phyloP scores from a whole-genome alignment of 148 eudicot genomes.

The Cornus controversa region DNA sequence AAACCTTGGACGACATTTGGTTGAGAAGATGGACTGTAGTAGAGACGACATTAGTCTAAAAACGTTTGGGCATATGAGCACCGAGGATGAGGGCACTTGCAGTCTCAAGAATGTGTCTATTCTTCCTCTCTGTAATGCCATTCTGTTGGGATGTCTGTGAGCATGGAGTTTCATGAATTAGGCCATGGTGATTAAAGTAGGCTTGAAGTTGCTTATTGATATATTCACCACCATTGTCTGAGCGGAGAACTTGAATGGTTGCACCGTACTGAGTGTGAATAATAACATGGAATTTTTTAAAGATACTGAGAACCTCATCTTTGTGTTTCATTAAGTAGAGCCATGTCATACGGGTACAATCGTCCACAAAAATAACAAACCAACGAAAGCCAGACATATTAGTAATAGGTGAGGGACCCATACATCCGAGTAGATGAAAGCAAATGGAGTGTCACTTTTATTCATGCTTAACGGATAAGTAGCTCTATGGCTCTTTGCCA shows the following conservation, averaged over 20 bases:
- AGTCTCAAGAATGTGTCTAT: constrained; percentile 13
- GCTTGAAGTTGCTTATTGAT: neutral
- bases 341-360: neutral
- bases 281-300: neutral
- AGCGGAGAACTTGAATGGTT: neutral
- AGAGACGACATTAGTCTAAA: neutral
- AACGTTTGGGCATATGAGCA: neutral
- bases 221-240: constrained; percentile 9
- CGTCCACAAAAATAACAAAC: neutral
- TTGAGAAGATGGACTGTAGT: constrained; percentile 3
- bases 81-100: neutral
- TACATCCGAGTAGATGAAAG: neutral
- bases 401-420: neutral
- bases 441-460: neutral
- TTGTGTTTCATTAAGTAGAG: neutral
- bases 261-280: neutral
- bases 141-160: constrained; percentile 14
- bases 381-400: neutral
- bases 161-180: neutral
- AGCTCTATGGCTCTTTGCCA: neutral
- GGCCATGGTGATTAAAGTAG: neutral
- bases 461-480: neutral
- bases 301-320: neutral
- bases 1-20: neutral
- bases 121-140: too few species aligned